Conservation (phyloP, 257 asterid genomes). For the Jaltomata sinuosa region DNA sequence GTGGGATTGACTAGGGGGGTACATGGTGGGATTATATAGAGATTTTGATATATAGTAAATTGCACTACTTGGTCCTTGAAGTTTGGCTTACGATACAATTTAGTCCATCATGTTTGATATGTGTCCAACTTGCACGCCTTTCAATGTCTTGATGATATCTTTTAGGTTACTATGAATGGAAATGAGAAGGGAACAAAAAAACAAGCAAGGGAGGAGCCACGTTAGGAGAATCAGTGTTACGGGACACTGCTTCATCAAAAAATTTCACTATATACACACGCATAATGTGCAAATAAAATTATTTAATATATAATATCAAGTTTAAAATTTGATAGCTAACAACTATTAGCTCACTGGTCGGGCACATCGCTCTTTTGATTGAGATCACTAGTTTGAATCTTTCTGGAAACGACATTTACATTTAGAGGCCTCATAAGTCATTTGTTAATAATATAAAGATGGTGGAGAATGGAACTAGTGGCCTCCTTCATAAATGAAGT, state of each 20-base stretch:
- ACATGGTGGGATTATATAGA: conserved; percentile 11
- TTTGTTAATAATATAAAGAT: background rate
- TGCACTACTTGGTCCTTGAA: background rate
- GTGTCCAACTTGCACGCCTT: background rate
- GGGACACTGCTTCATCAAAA: background rate
- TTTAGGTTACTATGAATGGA: background rate
- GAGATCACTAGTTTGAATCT: background rate
- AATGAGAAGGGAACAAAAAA: background rate
- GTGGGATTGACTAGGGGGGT: conserved; percentile 12
- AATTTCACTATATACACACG: too few relatives aligned
- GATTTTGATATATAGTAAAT: conserved; percentile 8
- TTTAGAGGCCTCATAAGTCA: background rate
- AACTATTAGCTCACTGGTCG: background rate
- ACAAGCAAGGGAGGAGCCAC: background rate
- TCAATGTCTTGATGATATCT: background rate
- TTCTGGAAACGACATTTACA: background rate
- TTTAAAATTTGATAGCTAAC: background rate
- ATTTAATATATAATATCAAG: background rate
- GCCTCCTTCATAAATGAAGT: background rate
- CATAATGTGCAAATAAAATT: background rate
- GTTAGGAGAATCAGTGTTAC: background rate
- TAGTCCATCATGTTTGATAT: background rate
- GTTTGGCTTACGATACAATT: background rate
- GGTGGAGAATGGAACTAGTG: background rate
- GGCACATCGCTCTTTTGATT: background rate